Evolutionary conservation across 169 alveolate genomes (phyloP).

Genomic region (Theileria annulata): DNA sequence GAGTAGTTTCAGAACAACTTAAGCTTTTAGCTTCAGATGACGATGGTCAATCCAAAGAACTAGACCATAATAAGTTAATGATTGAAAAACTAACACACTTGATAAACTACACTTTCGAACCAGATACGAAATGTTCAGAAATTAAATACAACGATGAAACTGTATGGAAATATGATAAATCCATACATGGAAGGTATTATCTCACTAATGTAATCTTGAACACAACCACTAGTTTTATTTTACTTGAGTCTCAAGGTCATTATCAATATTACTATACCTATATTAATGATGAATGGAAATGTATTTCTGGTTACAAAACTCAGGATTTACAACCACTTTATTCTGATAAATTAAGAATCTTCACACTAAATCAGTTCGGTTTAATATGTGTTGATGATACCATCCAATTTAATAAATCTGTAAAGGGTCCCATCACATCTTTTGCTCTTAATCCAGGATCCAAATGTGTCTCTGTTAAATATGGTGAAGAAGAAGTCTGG

Average conservation of each 20-base stretch:
- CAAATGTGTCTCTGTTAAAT: background rate
- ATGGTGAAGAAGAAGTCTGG: background rate
- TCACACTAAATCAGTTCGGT: background rate
- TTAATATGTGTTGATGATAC: background rate
- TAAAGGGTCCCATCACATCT: background rate
- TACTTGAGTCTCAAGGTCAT: background rate
- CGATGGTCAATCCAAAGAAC: background rate
- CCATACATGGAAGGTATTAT: background rate
- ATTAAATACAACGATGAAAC: background rate
- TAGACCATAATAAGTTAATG: background rate
- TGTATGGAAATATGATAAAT: slow-evolving; percentile 2
- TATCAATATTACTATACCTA: background rate
- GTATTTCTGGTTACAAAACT: background rate
- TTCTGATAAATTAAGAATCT: background rate
- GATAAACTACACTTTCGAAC: background rate
- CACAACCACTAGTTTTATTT: background rate
- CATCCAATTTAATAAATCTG: background rate
- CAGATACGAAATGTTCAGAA: background rate
- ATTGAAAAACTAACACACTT: background rate
- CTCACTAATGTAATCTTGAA: background rate
- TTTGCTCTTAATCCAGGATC: background rate
- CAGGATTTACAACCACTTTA: background rate
- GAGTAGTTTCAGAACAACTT: background rate
- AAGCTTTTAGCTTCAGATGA: background rate
- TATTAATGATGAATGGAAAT: background rate